These are phyloP conservation scores for Diaporthe sp. DNA, from an alignment of 2,329 filamentous ascomycete genomes.

Conservation along the genomic window DNA sequence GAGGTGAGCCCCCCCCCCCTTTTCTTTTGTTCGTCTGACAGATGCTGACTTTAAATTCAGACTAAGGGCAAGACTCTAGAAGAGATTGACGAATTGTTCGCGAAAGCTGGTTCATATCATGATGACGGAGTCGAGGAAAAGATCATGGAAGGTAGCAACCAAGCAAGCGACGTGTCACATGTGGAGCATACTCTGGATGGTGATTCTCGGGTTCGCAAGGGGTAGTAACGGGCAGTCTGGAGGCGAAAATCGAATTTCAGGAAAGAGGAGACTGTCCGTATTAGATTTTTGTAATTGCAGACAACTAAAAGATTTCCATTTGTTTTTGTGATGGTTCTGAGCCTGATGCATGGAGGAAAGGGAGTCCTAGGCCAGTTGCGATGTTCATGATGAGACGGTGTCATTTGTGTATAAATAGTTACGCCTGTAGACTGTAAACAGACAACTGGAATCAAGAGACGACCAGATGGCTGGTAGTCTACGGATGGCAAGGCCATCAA, in stretches of 20 bases:
- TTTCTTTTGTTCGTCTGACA: rapidly evolving
- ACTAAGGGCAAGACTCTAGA: neutral
- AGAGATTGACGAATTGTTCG: neutral
- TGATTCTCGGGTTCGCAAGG: neutral
- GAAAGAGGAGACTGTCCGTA: too few species aligned
- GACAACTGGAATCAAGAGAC: too few species aligned
- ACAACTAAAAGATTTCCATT: too few species aligned
- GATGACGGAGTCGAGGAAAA: neutral
- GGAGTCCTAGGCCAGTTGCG: neutral
- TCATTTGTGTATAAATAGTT: neutral
- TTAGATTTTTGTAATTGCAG: neutral
- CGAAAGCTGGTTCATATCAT: neutral
- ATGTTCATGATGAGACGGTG: neutral
- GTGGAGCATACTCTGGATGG: neutral
- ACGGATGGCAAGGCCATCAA: neutral
- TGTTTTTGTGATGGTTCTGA: neutral
- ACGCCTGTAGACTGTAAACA: too few species aligned
- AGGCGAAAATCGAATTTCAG: neutral
- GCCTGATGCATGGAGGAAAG: neutral
- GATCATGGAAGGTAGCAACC: neutral
- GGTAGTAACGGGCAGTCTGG: neutral
- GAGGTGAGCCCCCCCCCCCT: neutral
- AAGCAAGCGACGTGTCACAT: neutral
- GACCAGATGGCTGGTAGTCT: too few species aligned
- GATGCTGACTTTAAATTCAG: neutral